These are phyloP conservation scores for Mycena amicta DNA, from an alignment of 768 basidiomycete genomes.

Conservation along the genomic window DNA sequence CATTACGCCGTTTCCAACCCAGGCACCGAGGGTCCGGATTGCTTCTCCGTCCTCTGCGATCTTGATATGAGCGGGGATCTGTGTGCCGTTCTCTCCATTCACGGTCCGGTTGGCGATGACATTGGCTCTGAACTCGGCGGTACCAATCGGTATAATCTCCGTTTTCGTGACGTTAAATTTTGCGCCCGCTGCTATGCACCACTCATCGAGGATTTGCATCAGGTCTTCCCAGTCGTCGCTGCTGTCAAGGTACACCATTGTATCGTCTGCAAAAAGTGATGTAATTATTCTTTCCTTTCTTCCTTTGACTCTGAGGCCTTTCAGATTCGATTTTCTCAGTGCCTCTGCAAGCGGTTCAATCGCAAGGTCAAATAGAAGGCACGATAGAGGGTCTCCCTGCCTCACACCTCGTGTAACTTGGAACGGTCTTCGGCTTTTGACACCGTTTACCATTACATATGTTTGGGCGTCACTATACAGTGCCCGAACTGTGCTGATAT, in stretches of 20 bases:
- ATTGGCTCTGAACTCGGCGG: constrained; percentile 13
- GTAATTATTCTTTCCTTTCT: constrained; percentile 26
- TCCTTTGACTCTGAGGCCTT: constrained; percentile 27
- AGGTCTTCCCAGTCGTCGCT: constrained; percentile 31
- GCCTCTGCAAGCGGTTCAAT: constrained; percentile 40
- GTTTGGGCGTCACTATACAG: constrained; percentile 18
- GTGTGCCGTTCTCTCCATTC: not conserved
- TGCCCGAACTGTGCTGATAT: constrained; percentile 14
- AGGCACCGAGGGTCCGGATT: constrained; percentile 35
- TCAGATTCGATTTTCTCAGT: constrained; percentile 32
- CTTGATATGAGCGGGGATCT: constrained; percentile 23
- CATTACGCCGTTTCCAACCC: constrained; percentile 31
- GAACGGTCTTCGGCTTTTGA: constrained; percentile 11
- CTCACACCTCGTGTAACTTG: constrained; percentile 17
- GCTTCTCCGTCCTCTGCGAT: constrained; percentile 32
- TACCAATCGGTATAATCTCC: constrained; percentile 38
- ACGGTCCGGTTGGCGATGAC: constrained; percentile 9
- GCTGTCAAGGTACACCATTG: constrained; percentile 35
- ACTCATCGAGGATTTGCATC: constrained; percentile 29
- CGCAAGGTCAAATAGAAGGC: constrained; percentile 41
- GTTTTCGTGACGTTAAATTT: constrained; percentile 47
- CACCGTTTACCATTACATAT: constrained; percentile 13
- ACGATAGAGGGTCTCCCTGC: constrained; percentile 41
- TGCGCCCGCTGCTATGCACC: constrained; percentile 42
- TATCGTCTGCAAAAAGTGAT: constrained; percentile 45